phyloP scores from a whole-genome alignment of 2,329 filamentous ascomycete species.

The Fusarium zealandicum region DNA sequence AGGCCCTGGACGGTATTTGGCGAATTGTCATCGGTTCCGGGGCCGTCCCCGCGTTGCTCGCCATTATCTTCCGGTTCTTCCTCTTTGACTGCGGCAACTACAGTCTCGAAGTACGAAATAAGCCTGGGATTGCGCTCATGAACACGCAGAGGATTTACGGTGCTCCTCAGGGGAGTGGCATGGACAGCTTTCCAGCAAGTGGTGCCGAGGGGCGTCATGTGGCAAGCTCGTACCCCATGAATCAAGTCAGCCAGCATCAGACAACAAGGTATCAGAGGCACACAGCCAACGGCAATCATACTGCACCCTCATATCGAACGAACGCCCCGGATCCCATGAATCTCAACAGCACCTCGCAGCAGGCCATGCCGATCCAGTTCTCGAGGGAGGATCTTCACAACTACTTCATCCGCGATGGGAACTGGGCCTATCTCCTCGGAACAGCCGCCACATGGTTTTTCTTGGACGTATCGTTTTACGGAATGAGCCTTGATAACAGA shows the following conservation, averaged over 20 bases:
- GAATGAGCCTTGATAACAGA: constrained; percentile 56
- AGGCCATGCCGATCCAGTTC: constrained; percentile 56
- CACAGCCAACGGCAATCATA: constrained; percentile 24
- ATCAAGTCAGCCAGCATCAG: constrained; percentile 28
- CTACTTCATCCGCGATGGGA: constrained; percentile 55
- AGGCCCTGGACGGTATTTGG: constrained; percentile 67
- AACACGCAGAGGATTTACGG: constrained; percentile 68
- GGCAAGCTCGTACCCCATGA: constrained; percentile 32
- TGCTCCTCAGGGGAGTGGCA: constrained; percentile 39
- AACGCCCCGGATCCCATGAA: constrained; percentile 23
- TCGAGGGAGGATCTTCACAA: constrained; percentile 56
- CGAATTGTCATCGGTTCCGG: constrained; percentile 72
- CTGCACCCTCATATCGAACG: constrained; percentile 35
- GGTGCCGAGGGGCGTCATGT: constrained; percentile 19
- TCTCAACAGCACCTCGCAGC: constrained; percentile 45
- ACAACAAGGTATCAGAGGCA: constrained; percentile 38
- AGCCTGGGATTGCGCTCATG: constrained; percentile 63
- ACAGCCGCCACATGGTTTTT: constrained; percentile 60
- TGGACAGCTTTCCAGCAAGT: constrained; percentile 28
- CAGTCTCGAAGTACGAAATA: constrained; percentile 69
- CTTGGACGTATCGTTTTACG: constrained; percentile 63
- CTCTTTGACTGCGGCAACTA: constrained; percentile 72
- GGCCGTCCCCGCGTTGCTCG: constrained; percentile 67
- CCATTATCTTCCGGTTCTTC: constrained; percentile 71
- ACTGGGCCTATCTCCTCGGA: constrained; percentile 48